phyloP scores from a whole-genome alignment of 2,329 filamentous ascomycete species.

The Aspergillus melleus region DNA sequence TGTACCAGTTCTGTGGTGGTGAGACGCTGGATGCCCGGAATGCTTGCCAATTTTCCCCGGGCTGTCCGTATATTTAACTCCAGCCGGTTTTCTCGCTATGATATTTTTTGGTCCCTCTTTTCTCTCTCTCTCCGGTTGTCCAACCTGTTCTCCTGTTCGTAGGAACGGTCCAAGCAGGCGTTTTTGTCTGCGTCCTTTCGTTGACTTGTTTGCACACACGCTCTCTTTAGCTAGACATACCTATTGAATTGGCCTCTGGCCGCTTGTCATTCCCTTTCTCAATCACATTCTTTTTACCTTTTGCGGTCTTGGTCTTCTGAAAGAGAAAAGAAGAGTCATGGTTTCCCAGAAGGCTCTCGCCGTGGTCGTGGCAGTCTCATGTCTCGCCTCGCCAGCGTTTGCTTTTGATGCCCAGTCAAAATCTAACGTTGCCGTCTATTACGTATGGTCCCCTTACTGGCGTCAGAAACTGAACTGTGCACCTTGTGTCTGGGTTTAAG shows the following conservation, averaged over 20 bases:
- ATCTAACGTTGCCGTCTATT: slow-evolving; percentile 56
- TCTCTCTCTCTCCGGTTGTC: slow-evolving; percentile 8
- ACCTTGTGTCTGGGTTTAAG: not conserved
- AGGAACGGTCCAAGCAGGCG: slow-evolving; percentile 23
- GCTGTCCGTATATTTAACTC: slow-evolving; percentile 9
- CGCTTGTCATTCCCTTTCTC: slow-evolving; percentile 30
- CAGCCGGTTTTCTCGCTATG: slow-evolving; percentile 2
- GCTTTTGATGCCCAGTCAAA: slow-evolving; percentile 44
- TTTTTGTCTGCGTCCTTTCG: slow-evolving; percentile 58
- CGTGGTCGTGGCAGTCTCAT: slow-evolving; percentile 36
- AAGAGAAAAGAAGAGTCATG: slow-evolving; percentile 28
- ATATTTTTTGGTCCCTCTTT: slow-evolving; percentile 3
- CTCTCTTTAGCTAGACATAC: slow-evolving; percentile 32
- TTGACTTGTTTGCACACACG: slow-evolving; percentile 42
- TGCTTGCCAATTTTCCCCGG: not conserved
- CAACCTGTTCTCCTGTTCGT: slow-evolving; percentile 16
- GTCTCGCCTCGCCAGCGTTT: slow-evolving; percentile 34
- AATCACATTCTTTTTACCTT: slow-evolving; percentile 17
- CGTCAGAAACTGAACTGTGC: not conserved
- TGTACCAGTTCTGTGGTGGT: slow-evolving; percentile 6
- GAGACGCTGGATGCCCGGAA: not conserved
- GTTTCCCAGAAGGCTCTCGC: slow-evolving; percentile 33
- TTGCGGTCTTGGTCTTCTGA: not conserved
- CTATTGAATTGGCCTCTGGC: slow-evolving; percentile 31
- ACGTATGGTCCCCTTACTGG: slow-evolving; percentile 33